Conservation (phyloP, 2,329 filamentous ascomycete genomes). For the Penicillium palitans region DNA sequence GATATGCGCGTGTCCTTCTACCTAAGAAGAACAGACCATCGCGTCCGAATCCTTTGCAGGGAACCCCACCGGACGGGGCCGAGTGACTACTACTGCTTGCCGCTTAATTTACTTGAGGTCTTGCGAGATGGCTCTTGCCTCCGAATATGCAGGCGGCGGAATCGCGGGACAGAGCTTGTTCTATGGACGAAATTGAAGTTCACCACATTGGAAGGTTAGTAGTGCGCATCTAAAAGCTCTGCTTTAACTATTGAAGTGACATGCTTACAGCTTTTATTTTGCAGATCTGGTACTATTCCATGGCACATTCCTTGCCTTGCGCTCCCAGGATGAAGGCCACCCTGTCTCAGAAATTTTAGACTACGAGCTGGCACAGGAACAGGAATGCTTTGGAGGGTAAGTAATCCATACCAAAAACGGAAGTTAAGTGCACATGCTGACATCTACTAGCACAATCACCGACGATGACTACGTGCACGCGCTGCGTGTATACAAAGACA, state of each 20-base stretch:
- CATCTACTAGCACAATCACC: constrained; percentile 48
- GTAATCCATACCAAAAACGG: constrained; percentile 8
- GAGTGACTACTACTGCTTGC: constrained; percentile 52
- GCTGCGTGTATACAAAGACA: constrained; percentile 56
- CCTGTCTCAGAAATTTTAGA: constrained; percentile 48
- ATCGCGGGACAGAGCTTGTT: constrained; percentile 43
- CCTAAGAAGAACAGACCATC: constrained; percentile 52
- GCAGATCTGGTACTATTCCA: constrained; percentile 59
- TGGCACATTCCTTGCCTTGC: constrained; percentile 58
- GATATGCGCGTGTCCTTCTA: constrained; percentile 53
- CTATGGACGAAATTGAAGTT: constrained; percentile 59
- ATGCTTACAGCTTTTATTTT: not conserved
- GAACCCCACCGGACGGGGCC: constrained; percentile 42
- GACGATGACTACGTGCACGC: constrained; percentile 56
- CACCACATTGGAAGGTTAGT: constrained; percentile 54
- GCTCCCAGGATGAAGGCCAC: constrained; percentile 53
- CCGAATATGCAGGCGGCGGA: constrained; percentile 40
- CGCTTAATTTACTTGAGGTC: constrained; percentile 50
- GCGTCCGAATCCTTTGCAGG: constrained; percentile 56
- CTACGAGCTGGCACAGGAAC: constrained; percentile 51
- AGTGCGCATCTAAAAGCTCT: not conserved
- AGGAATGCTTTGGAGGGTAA: constrained; percentile 53
- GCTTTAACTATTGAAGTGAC: not conserved
- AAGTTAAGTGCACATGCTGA: constrained; percentile 8
- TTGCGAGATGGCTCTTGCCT: constrained; percentile 41